Percentiles rank a stretch among this genome's conserved stretches.
Evolutionary conservation across 2,329 filamentous ascomycete species (phyloP).

Genomic region (Aspergillus latus): DNA sequence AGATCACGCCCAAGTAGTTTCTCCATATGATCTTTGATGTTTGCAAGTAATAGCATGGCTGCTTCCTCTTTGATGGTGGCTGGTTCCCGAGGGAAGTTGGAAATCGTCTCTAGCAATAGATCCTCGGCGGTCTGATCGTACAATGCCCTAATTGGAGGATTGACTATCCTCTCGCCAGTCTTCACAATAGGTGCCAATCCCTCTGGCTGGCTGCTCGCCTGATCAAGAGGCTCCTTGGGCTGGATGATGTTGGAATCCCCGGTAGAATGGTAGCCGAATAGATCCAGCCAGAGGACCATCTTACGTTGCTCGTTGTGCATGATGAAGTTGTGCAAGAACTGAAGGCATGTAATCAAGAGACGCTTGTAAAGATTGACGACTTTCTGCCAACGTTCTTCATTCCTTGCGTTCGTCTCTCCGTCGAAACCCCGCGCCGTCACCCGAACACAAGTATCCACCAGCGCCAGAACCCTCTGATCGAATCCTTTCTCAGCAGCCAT

Average conservation of each 20-base stretch:
- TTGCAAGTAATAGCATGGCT: constrained; percentile 48
- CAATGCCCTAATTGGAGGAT: constrained; percentile 42
- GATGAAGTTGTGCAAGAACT: constrained; percentile 66
- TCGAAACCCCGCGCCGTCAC: constrained; percentile 66
- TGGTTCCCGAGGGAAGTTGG: constrained; percentile 45
- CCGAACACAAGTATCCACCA: constrained; percentile 64
- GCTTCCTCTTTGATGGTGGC: constrained; percentile 49
- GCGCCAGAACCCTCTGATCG: constrained; percentile 60
- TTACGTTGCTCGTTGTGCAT: constrained; percentile 66
- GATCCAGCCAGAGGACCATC: constrained; percentile 63
- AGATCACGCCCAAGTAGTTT: constrained; percentile 45
- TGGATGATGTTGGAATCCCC: constrained; percentile 48
- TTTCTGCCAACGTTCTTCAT: constrained; percentile 65
- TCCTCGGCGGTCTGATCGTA: constrained; percentile 48
- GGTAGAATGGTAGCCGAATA: constrained; percentile 59
- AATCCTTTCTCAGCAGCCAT: constrained; percentile 61
- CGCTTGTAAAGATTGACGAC: constrained; percentile 67
- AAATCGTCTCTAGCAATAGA: constrained; percentile 44
- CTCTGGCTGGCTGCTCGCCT: constrained; percentile 34
- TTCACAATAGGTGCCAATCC: constrained; percentile 45
- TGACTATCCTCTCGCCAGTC: constrained; percentile 44
- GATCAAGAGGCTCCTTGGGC: constrained; percentile 44
- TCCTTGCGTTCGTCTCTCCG: constrained; percentile 60
- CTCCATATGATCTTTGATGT: constrained; percentile 52
- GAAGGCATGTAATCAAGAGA: constrained; percentile 64